These are phyloP conservation scores for Cladosporium sp. DNA, from an alignment of 2,329 filamentous ascomycete genomes.

Conservation along the genomic window DNA sequence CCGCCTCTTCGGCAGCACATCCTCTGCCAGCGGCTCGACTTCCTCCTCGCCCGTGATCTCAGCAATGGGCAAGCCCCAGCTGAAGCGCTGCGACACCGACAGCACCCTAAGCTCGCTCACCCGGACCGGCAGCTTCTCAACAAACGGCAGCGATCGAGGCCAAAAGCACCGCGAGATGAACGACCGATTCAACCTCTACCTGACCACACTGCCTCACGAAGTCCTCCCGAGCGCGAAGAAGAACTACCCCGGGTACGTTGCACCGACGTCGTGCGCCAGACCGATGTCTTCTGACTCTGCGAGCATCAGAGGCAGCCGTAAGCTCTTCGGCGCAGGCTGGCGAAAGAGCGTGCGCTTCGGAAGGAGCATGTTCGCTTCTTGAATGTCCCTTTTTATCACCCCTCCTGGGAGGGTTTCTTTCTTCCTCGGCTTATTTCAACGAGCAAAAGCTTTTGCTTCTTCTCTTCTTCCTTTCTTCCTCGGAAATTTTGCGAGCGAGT, in stretches of 20 bases:
- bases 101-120: slow-evolving; percentile 31
- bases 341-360: slow-evolving; percentile 29
- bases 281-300: neutral
- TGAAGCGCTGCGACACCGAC: slow-evolving; percentile 28
- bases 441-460: neutral
- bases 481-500: neutral
- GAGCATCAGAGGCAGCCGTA: slow-evolving; percentile 21
- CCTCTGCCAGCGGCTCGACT: slow-evolving; percentile 37
- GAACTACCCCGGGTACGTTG: slow-evolving; percentile 34
- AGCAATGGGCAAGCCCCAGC: slow-evolving; percentile 16
- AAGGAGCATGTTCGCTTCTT: slow-evolving; percentile 29
- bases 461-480: neutral
- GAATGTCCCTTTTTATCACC: slow-evolving; percentile 15
- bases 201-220: slow-evolving; percentile 34
- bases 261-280: slow-evolving; percentile 16
- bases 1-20: slow-evolving; percentile 48
- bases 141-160: slow-evolving; percentile 32
- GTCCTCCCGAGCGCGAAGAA: slow-evolving; percentile 35
- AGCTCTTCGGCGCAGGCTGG: slow-evolving; percentile 24
- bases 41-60: slow-evolving; percentile 20
- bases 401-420: neutral
- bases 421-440: neutral
- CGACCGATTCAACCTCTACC: slow-evolving; percentile 36
- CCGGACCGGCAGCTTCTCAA: slow-evolving; percentile 30
- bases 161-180: slow-evolving; percentile 37